Conservation (phyloP, 148 eudicot species). For the Chenopodium suecicum region DNA sequence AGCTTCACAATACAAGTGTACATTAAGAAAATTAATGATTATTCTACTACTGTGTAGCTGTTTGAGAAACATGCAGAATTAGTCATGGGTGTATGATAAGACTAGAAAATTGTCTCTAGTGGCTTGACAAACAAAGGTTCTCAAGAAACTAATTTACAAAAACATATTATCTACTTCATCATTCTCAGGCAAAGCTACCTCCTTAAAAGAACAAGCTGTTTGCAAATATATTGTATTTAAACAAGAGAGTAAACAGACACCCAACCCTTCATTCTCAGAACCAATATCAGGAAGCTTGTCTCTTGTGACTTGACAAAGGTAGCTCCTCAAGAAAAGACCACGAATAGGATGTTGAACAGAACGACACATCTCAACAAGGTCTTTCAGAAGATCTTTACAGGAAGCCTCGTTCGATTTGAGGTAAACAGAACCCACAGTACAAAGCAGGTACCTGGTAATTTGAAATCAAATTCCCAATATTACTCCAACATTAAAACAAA, state of each 20-base stretch:
- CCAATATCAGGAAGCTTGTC: conserved; percentile 91
- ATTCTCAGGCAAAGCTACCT: neutral
- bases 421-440: conserved; percentile 97
- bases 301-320: conserved; percentile 92
- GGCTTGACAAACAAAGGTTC: neutral
- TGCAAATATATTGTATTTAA: neutral
- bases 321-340: conserved; percentile 94
- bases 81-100: neutral
- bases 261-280: conserved; percentile 85
- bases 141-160: neutral
- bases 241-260: conserved; percentile 22
- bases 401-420: conserved; percentile 84
- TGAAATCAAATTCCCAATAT: conserved; percentile 5
- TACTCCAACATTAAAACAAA: neutral
- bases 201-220: neutral
- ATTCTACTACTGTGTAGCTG: neutral
- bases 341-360: conserved; percentile 95
- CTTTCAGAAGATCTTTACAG: conserved; percentile 86
- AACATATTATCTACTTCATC: neutral
- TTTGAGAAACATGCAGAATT: neutral
- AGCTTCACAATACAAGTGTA: neutral
- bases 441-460: conserved; percentile 80
- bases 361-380: conserved; percentile 98
- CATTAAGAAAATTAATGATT: no score
- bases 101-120: neutral